Evolutionary conservation across 129 eudicot genomes (phyloP), one percentile per base, ranked within the genome.

Genomic region (Flaveria bidentis): DNA sequence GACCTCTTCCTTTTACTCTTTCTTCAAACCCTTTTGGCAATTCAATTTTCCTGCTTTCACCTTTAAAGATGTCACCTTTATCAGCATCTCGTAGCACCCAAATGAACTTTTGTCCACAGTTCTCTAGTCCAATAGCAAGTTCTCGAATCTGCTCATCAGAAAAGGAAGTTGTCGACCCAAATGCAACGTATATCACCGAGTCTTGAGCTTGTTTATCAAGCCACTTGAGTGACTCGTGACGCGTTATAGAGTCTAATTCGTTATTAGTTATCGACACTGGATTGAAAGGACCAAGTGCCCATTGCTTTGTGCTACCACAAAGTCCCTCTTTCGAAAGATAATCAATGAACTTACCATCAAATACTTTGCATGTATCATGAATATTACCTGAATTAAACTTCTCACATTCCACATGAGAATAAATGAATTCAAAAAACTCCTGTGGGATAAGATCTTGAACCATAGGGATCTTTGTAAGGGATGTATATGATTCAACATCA

Each of bases 241-340:
- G 90, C 8, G 61, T 66, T 2, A 1, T 23, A 17, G 55, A 14
- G 36, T 71, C 12, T 52, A 30, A 30, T 30, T 71, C 23, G 16
- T 69, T 1, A n/a, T 60, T n/a, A 51, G 2, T 46, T 70, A 58
- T 23, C 18, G 63, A 39, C 5, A 75, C 77, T 0, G 84, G 88
- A 66, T 86, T 86, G 28, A 87, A 84, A 12, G 86, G 86, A 15
- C 86, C 86, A 47, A 84, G 25, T n/a, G 85, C 88, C 88, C 85
- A 90, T 9, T 62, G 86, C 28, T 88, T 87, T 62, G 50, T 58
- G 49, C 55, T 67, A 6, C 72, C 80, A 58, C 16, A 61, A 1
- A 74, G 2, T 12, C 79, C 67, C 18, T 80, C 76, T 46, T 71
- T 71, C 12, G 76, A 74, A 0, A 91, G 53, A 1, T 85, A 51